Base-by-base conservation (phyloP, 306 rosid genomes). In the Macrotyloma uniflorum region DNA sequence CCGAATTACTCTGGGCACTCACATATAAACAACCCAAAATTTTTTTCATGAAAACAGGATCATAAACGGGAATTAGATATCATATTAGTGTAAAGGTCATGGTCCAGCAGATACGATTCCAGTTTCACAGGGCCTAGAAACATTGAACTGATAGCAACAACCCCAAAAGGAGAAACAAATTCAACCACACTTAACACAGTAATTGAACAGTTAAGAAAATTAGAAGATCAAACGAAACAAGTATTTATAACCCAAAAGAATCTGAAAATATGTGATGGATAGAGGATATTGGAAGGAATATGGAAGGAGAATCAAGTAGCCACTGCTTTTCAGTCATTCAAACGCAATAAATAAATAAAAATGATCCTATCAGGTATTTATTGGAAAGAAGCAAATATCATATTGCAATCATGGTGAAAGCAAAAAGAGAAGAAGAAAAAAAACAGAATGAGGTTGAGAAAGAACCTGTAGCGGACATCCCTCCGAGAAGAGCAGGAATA, bases 391-490 rank as follows among this genome's bases (percentile, higher is more conserved):
- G 46, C 30, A 36, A 43, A 74, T 15, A 8, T 58, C 5, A 67
- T 4, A 36, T 32, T 5, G 47, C 74, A 63, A 80, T 63, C 15
- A 53, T 2, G 3, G 12, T 6, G 14, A 46, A 36, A 46, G 23
- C 23, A 33, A 50, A 70, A 24, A 63, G 18, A 11, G 43, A 74
- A 15, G 5, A 54, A 16, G 32, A 74, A 10, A 2, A 54, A 54
- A 57, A 24, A 18, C 15, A 2, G 65, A 32, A 32, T 15, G 26
- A 79, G 16, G 24, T 32, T 30, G 87, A 59, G 58, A 83, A 73
- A 18, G 79, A 45, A 92, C 97, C 98, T 95, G 95, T 95, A 95
- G 84, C 61, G 81, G 79, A 95, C 98, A 83, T 92, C 98, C 55
- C 96, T 80, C 32, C 62, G 90, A 67, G 96, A 88, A 77, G 88